Evolutionary conservation across 495 filamentous ascomycete genomes (phyloP), one percentile per base, ranked within the genome.

Genomic region (Aspergillus conjunctus): DNA sequence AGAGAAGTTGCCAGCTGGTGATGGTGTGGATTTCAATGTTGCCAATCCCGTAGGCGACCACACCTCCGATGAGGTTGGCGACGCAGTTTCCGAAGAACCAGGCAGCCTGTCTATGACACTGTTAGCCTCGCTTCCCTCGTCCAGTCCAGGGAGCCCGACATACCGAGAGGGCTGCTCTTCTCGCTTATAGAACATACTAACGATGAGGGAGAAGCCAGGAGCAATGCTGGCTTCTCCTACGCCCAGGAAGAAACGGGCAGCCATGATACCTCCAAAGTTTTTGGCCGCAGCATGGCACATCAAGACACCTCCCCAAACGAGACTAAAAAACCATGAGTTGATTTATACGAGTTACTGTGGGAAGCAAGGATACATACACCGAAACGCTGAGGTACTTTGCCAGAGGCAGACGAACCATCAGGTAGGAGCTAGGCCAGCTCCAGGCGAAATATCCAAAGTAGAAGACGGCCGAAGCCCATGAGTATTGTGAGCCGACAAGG

Each of bases 141-240:
- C 41, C 6, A 39, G 34, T 21, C 11, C 12, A 5, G 8, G 33
- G 15, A 11, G 14, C 18, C 5, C 0, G 10, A 68, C 74, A 44
- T 79, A 72, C 46, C 82, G 75, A 21, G 80, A 65, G 0, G 81
- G 81, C 33, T 86, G 83, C 64, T 86, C 81, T 20, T 77, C 68
- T 12, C 74, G 64, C 7, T 66, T 77, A 60, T 83, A 87, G 74
- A 79, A 85, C 77, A 83, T 83, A 8, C 76, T 76, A 46, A 82
- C 79, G 26, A 83, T 79, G 17, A 85, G 73, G 1, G 80, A 75
- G 60, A 85, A 84, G 1, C 78, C 81, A 0, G 84, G 84, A 33
- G 83, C 83, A 6, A 84, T 78, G 0, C 77, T 78, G 0, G 83
- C 82, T 67, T 88, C 85, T 26, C 80, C 78, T 20, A 83, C 73